Conservation (phyloP, 2,329 filamentous ascomycete species). For the Pseudocercospora eumusae region DNA sequence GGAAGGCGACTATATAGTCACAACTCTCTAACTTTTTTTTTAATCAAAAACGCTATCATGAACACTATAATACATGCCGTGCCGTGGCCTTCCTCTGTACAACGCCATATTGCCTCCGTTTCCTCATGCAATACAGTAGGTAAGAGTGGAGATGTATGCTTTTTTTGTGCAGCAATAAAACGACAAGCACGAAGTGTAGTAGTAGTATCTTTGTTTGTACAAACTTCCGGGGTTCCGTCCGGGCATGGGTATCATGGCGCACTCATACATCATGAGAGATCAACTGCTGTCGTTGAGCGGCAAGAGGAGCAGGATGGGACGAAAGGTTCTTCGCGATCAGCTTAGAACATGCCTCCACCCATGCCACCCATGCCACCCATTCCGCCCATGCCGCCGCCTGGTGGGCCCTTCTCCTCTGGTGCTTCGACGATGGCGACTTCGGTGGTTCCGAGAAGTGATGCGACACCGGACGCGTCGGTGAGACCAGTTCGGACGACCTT, state of each 20-base stretch:
- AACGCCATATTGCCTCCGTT: slow-evolving; percentile 11
- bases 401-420: slow-evolving; percentile 79
- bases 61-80: slow-evolving; percentile 21
- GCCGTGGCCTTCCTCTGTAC: slow-evolving; percentile 3
- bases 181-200: slow-evolving; percentile 20
- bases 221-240: slow-evolving; percentile 13
- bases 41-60: slow-evolving; percentile 21
- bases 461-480: slow-evolving; percentile 91
- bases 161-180: slow-evolving; percentile 11
- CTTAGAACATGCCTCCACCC: slow-evolving; percentile 47
- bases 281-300: slow-evolving; percentile 16
- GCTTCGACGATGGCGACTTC: slow-evolving; percentile 98
- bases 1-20: not conserved
- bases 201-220: slow-evolving; percentile 19
- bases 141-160: slow-evolving; percentile 21
- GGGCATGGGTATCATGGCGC: slow-evolving; percentile 25
- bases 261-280: slow-evolving; percentile 26
- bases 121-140: slow-evolving; percentile 17
- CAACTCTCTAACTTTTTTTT: not conserved
- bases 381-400: slow-evolving; percentile 52
- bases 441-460: slow-evolving; percentile 93
- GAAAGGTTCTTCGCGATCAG: slow-evolving; percentile 9
- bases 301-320: not conserved
- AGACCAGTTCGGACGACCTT: slow-evolving; percentile 98
- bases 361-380: slow-evolving; percentile 65